A percentile compares a stretch with the other conserved stretches of the same genome.
Conservation (phyloP, 345 rosid genomes). For the Brassica nigra region DNA sequence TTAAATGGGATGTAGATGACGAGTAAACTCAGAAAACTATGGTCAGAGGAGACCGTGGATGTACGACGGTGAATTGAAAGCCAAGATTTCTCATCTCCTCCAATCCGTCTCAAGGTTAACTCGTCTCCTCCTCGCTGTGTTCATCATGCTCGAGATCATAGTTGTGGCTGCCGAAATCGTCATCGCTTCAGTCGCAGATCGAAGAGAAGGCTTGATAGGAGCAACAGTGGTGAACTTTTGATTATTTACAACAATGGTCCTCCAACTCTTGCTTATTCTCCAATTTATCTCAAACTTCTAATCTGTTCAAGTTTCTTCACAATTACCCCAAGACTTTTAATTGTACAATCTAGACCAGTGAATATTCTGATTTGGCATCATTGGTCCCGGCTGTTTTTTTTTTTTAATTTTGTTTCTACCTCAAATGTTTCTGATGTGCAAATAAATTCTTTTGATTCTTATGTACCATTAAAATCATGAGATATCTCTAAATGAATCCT, state of each 20-base stretch:
- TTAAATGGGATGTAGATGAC: no score
- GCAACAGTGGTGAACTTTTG: background rate
- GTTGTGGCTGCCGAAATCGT: background rate
- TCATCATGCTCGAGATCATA: background rate
- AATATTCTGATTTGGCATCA: background rate
- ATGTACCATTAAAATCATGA: no score
- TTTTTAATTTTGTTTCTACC: no score
- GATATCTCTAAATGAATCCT: no score
- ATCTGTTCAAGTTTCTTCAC: background rate
- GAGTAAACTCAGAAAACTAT: no score
- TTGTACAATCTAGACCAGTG: background rate
- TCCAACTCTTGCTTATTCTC: background rate
- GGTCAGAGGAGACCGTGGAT: no score
- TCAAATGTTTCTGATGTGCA: background rate
- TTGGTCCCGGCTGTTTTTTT: background rate
- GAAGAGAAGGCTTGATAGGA: background rate
- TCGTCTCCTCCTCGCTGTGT: no score
- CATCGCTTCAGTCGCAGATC: background rate
- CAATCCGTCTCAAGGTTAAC: no score
- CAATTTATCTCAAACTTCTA: no score
- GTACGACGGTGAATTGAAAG: no score
- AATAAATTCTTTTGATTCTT: no score
- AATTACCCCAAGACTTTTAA: background rate
- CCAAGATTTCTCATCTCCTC: no score
- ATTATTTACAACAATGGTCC: background rate